These are phyloP conservation scores for Lolium multiflorum DNA, from an alignment of 176 grass and related monocot genomes.

Conservation along the genomic window DNA sequence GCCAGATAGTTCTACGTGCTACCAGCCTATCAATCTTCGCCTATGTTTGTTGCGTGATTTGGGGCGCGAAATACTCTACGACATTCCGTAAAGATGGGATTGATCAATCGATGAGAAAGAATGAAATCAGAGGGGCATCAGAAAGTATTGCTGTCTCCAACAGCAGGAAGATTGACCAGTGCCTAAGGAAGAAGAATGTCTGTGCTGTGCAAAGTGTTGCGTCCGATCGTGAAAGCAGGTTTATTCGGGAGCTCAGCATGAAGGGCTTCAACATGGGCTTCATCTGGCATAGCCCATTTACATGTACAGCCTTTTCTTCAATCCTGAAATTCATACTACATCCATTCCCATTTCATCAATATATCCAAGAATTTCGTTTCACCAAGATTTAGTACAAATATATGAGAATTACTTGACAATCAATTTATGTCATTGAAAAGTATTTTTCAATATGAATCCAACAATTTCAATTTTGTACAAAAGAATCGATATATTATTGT, in stretches of 20 bases:
- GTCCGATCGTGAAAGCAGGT: neutral
- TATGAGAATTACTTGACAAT: too few species aligned
- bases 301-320: neutral
- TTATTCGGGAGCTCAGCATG: neutral
- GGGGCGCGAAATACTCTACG: neutral
- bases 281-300: neutral
- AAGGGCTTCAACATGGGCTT: neutral
- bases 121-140: neutral
- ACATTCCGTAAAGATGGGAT: neutral
- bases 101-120: neutral
- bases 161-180: neutral
- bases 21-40: neutral
- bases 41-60: constrained; percentile 31
- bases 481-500: too few species aligned
- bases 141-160: neutral
- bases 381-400: too few species aligned
- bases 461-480: too few species aligned
- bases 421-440: too few species aligned
- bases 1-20: neutral
- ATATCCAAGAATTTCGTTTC: too few species aligned
- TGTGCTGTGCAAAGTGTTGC: too few species aligned
- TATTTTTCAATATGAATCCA: too few species aligned
- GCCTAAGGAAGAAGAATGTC: too few species aligned
- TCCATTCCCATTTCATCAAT: too few species aligned
- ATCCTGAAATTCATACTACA: neutral